Conservation (phyloP, 2,329 filamentous ascomycete species). For the Penicillium hesseltinei region DNA sequence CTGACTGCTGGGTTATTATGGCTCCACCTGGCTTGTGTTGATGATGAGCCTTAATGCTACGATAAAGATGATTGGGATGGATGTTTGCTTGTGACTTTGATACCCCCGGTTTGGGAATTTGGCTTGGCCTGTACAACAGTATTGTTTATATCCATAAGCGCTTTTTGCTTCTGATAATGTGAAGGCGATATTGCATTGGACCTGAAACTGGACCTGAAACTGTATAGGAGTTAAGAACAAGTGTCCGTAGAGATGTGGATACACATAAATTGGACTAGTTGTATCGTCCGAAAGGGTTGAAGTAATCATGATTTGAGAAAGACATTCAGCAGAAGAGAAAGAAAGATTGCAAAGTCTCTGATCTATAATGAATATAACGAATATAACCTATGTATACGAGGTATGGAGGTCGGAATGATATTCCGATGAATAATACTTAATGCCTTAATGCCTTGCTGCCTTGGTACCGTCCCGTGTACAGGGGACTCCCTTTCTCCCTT, state of each 20-base stretch:
- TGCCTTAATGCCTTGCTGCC: not conserved
- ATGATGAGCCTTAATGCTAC: not conserved
- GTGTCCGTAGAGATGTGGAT: too few species aligned
- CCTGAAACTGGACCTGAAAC: not conserved
- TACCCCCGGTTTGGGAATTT: constrained; percentile 5
- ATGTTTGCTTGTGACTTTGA: constrained; percentile 4
- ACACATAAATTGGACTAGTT: too few species aligned
- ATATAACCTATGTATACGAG: too few species aligned
- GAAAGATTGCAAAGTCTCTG: too few species aligned
- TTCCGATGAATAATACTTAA: too few species aligned
- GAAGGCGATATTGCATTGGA: not conserved
- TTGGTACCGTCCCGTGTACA: too few species aligned
- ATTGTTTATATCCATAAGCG: not conserved
- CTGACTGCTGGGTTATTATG: not conserved
- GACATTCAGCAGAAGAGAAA: too few species aligned
- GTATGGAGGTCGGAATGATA: too few species aligned
- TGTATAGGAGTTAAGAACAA: too few species aligned
- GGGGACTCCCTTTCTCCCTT: not conserved
- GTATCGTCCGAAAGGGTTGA: too few species aligned
- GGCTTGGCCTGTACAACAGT: constrained; percentile 2
- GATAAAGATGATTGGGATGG: constrained; percentile 8
- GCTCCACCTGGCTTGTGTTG: not conserved
- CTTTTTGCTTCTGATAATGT: not conserved
- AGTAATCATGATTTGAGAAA: too few species aligned
- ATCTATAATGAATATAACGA: too few species aligned